Evolutionary conservation across 345 rosid genomes (phyloP).

Genomic region (Rhodamnia rubescens): DNA sequence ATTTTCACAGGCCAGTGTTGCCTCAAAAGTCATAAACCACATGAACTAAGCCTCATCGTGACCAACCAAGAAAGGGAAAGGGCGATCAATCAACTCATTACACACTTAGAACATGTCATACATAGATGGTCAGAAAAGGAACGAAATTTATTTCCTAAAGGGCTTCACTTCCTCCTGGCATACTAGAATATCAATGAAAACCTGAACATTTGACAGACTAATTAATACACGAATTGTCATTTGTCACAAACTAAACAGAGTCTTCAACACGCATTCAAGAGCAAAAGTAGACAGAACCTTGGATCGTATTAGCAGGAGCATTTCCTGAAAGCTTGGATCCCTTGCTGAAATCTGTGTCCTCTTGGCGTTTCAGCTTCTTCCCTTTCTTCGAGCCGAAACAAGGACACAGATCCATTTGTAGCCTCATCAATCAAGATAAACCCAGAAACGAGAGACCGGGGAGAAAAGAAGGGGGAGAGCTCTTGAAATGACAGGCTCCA

Average conservation of each 20-base stretch:
- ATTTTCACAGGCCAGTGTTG: not conserved
- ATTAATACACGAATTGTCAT: not conserved
- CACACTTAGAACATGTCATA: not conserved
- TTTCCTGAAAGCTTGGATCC: not conserved
- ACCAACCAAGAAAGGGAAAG: not conserved
- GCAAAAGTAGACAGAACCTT: not conserved
- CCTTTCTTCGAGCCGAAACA: slow-evolving; percentile 34
- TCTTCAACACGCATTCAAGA: not conserved
- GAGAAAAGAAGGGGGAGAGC: not conserved
- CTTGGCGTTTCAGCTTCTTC: slow-evolving; percentile 3
- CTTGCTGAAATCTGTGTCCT: not conserved
- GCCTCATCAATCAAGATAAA: not conserved
- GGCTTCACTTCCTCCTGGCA: not conserved
- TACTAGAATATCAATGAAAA: not conserved
- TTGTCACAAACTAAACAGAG: not conserved
- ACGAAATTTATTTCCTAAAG: not conserved
- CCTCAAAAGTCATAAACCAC: not conserved
- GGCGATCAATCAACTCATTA: not conserved
- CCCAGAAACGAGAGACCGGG: not conserved
- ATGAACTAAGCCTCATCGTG: not conserved
- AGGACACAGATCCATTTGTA: slow-evolving; percentile 29
- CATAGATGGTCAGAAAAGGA: not conserved
- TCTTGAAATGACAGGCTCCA: not conserved
- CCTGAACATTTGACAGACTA: not conserved
- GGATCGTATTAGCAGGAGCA: not conserved